phyloP scores from a whole-genome alignment of 73 alveolate genomes.

The Paramecium tetraurelia region DNA sequence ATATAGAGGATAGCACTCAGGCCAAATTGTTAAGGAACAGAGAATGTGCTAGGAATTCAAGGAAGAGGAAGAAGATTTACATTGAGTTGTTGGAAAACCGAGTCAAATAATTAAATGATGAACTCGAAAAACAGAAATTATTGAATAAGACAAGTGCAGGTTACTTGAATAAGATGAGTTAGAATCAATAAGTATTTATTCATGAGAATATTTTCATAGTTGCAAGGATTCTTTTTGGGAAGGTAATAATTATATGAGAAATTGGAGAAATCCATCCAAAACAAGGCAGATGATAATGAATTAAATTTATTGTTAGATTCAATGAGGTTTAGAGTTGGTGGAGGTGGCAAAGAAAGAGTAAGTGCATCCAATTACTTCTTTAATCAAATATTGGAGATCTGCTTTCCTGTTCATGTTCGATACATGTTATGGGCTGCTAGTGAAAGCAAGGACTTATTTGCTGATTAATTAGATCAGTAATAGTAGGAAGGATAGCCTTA shows the following conservation, averaged over 20 bases:
- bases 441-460: conserved; percentile 3
- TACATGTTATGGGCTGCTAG: conserved; percentile 53
- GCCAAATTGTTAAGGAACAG: conserved; percentile 55
- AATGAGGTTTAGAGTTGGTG: conserved; percentile 65
- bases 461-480: not conserved
- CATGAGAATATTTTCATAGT: not conserved
- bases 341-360: conserved; percentile 61
- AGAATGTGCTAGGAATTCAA: conserved; percentile 64
- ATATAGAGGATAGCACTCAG: conserved; percentile 38
- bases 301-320: conserved; percentile 56
- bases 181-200: not conserved
- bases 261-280: conserved; percentile 40
- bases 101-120: conserved; percentile 56
- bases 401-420: conserved; percentile 59
- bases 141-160: conserved; percentile 52
- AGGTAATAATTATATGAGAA: conserved; percentile 46
- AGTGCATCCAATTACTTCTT: conserved; percentile 59
- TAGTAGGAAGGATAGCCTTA: conserved; percentile 10
- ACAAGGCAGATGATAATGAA: conserved; percentile 59
- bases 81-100: conserved; percentile 58
- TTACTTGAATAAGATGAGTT: conserved; percentile 55
- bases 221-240: conserved; percentile 56
- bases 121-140: conserved; percentile 49
- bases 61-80: conserved; percentile 64
- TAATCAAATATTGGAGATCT: conserved; percentile 55